Evolutionary conservation across 306 rosid species (phyloP).

Genomic region (Pterocarpus macrocarpus): DNA sequence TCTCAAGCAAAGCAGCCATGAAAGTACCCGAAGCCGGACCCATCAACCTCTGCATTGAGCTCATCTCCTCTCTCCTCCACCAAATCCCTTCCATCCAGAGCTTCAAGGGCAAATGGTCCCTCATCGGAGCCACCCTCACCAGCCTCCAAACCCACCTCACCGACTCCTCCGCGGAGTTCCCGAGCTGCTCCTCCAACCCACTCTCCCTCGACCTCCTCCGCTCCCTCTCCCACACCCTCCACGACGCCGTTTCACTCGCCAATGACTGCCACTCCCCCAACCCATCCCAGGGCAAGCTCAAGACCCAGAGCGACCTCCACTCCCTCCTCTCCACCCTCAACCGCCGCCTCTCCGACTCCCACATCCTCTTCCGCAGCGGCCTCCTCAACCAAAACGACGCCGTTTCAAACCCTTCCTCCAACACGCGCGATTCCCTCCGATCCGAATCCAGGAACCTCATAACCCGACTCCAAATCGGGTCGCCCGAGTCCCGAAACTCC

Average conservation of each 20-base stretch:
- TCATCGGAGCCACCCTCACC: slow-evolving; percentile 65
- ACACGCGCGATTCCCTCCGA: slow-evolving; percentile 63
- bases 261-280: slow-evolving; percentile 53
- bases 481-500: slow-evolving; percentile 59
- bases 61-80: slow-evolving; percentile 53
- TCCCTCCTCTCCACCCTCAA: slow-evolving; percentile 72
- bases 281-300: slow-evolving; percentile 75
- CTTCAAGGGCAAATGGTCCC: slow-evolving; percentile 85
- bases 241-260: slow-evolving; percentile 65
- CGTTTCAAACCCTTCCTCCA: slow-evolving; percentile 53
- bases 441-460: slow-evolving; percentile 75
- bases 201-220: slow-evolving; percentile 76
- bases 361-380: slow-evolving; percentile 81
- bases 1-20: not conserved
- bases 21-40: not conserved
- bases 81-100: slow-evolving; percentile 59
- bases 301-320: slow-evolving; percentile 88
- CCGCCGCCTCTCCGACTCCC: slow-evolving; percentile 71
- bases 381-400: slow-evolving; percentile 59
- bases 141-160: slow-evolving; percentile 73
- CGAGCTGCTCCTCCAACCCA: slow-evolving; percentile 56
- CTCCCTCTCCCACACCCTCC: slow-evolving; percentile 59
- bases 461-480: slow-evolving; percentile 89
- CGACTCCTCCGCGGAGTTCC: slow-evolving; percentile 67
- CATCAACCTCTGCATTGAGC: slow-evolving; percentile 1